phyloP scores from a whole-genome alignment of 345 rosid genomes.

The Salix suchowensis region DNA sequence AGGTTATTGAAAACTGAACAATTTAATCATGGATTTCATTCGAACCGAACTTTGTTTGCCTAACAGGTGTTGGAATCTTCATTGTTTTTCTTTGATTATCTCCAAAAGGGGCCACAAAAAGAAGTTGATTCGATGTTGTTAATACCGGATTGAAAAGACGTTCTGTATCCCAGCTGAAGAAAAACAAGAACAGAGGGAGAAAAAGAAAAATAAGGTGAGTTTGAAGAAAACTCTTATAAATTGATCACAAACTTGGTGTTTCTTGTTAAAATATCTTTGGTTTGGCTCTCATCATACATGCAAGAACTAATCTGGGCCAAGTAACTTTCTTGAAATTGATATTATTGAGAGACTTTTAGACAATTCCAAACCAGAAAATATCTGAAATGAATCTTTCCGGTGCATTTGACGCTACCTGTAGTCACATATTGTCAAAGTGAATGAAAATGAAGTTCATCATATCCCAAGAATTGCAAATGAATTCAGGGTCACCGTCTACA shows the following conservation, averaged over 20 bases:
- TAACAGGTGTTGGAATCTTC: not conserved
- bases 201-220: not conserved
- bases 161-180: not conserved
- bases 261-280: constrained; percentile 11
- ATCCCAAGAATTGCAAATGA: constrained; percentile 2
- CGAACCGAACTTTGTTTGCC: not conserved
- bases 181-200: not conserved
- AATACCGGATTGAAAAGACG: not conserved
- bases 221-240: not conserved
- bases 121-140: not conserved
- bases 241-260: not conserved
- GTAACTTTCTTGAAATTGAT: not conserved
- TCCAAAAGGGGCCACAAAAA: not conserved
- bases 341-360: constrained; percentile 6
- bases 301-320: not conserved
- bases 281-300: too few species aligned
- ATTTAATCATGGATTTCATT: too few species aligned
- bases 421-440: constrained; percentile 11
- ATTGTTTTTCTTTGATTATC: not conserved
- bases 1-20: too few species aligned
- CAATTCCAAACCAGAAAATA: constrained; percentile 9
- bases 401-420: constrained; percentile 17
- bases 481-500: not conserved
- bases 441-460: constrained; percentile 29
- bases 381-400: constrained; percentile 7